phyloP scores from a whole-genome alignment of 2,329 filamentous ascomycete genomes.

The Neonectria neomacrospora region DNA sequence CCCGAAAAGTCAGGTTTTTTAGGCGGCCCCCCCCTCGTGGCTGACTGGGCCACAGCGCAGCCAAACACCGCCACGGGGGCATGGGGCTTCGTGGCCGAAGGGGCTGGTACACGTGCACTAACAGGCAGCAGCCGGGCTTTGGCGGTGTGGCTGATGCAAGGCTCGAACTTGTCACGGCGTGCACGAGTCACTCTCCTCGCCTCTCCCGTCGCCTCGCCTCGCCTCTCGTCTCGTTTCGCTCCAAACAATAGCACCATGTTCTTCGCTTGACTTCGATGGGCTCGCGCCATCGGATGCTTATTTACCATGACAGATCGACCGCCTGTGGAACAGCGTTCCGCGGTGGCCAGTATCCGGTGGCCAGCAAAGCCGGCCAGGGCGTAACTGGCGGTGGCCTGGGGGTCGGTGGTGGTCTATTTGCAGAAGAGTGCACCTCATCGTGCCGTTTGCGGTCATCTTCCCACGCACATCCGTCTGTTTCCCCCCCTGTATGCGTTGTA shows the following conservation, averaged over 20 bases:
- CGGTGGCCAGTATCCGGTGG: constrained; percentile 22
- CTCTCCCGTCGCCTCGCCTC: constrained; percentile 8
- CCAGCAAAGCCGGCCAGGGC: constrained; percentile 9
- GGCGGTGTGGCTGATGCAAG: constrained; percentile 37
- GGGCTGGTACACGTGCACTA: constrained; percentile 42
- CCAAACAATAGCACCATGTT: constrained; percentile 29
- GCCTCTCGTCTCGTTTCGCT: background rate
- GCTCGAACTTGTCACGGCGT: constrained; percentile 25
- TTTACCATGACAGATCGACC: constrained; percentile 34
- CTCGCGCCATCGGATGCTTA: constrained; percentile 38
- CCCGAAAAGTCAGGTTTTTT: constrained; percentile 49
- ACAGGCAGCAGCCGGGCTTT: constrained; percentile 35
- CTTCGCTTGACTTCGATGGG: constrained; percentile 45
- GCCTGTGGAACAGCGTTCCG: constrained; percentile 10
- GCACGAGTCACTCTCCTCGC: constrained; percentile 17
- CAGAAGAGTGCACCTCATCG: background rate
- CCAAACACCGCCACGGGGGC: constrained; percentile 43
- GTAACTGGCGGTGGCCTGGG: constrained; percentile 18
- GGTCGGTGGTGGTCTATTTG: background rate
- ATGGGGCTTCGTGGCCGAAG: constrained; percentile 25
- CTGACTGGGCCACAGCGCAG: constrained; percentile 34
- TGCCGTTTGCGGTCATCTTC: background rate
- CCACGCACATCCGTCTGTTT: background rate
- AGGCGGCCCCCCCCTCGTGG: constrained; percentile 29
- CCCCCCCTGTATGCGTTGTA: background rate